Evolutionary conservation across 371 early-diverging fungal species (phyloP).

Genomic region (Actinomortierella wolfii): DNA sequence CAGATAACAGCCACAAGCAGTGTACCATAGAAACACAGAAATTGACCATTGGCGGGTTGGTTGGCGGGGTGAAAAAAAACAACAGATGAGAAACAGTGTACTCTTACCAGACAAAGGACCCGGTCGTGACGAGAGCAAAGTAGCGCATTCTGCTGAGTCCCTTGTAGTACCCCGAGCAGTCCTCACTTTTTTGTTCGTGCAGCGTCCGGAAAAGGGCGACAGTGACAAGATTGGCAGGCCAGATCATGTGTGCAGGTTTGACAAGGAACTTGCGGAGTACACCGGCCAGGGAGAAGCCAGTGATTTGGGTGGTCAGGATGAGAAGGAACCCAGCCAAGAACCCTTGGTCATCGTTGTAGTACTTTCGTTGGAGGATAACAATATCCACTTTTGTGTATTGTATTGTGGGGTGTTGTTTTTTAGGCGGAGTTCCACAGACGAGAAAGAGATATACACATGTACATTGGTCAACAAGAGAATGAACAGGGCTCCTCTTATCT

Average conservation of each 20-base stretch:
- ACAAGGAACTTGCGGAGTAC: conserved; percentile 72
- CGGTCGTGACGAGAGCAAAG: conserved; percentile 15
- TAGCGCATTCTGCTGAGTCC: conserved; percentile 6
- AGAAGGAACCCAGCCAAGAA: conserved; percentile 61
- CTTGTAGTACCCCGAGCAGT: not conserved
- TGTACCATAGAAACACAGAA: no score
- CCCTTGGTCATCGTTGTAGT: conserved; percentile 64
- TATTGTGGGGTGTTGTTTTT: no score
- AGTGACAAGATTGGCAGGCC: conserved; percentile 76
- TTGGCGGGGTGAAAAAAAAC: no score
- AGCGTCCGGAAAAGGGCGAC: conserved; percentile 73
- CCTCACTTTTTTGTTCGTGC: conserved; percentile 45
- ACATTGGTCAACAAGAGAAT: no score
- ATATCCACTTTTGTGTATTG: conserved; percentile 57
- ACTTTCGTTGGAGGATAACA: conserved; percentile 66
- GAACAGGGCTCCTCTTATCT: conserved; percentile 42
- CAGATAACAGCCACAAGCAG: no score
- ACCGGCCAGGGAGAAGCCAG: conserved; percentile 86
- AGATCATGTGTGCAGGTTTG: conserved; percentile 77
- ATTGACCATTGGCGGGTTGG: no score
- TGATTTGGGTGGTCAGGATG: conserved; percentile 70
- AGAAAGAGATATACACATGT: conserved; percentile 7
- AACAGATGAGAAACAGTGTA: no score
- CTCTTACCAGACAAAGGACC: conserved; percentile 20
- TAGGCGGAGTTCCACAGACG: conserved; percentile 31